Base-by-base conservation (phyloP, 495 filamentous ascomycete genomes). In the Penicillium soppii region DNA sequence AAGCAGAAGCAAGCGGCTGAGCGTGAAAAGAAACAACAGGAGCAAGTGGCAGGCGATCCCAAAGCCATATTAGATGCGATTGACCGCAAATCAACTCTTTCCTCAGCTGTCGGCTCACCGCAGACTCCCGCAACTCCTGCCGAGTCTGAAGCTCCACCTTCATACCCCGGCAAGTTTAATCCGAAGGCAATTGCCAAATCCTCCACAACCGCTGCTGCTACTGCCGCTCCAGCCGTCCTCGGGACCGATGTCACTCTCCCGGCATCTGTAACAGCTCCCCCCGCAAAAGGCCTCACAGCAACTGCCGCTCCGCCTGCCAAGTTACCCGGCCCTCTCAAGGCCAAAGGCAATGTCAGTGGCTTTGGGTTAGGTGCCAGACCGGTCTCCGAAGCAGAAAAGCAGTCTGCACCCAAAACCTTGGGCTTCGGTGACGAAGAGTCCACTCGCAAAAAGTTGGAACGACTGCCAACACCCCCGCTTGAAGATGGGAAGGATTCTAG, bases 341-440 rank as follows among this genome's bases (percentile, higher is more conserved):
- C 82, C 43, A 77, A 82, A 53, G 78, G 84, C 40, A 91, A 91
- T 63, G 77, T 94, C 26, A 88, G 88, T 58, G 85, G 86, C 10
- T 96, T 97, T 61, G 92, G 90, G 1, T 81, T 97, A 43, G 83
- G 84, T 52, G 83, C 80, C 39, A 87, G 85, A 57, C 73, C 73
- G 37, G 58, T 65, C 16, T 67, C 75, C 42, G 88, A 90, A 45
- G 54, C 69, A 10, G 90, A 91, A 13, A 90, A 88, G 54, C 61
- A 79, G 0, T 68, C 83, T 8, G 77, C 83, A 2, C 91, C 89
- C 63, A 83, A 83, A 23, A 86, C 84, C 52, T 70, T 96, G 21
- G 88, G 89, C 46, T 87, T 97, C 57, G 91, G 85, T 43, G 92
- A 96, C 60, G 92, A 96, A 60, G 90, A 95, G 54, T 82, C 82